Percentiles rank a stretch among this genome's conserved stretches.
These are phyloP conservation scores for Coemansia sp. DNA, from an alignment of 192 early-diverging fungal species.

Conservation along the genomic window DNA sequence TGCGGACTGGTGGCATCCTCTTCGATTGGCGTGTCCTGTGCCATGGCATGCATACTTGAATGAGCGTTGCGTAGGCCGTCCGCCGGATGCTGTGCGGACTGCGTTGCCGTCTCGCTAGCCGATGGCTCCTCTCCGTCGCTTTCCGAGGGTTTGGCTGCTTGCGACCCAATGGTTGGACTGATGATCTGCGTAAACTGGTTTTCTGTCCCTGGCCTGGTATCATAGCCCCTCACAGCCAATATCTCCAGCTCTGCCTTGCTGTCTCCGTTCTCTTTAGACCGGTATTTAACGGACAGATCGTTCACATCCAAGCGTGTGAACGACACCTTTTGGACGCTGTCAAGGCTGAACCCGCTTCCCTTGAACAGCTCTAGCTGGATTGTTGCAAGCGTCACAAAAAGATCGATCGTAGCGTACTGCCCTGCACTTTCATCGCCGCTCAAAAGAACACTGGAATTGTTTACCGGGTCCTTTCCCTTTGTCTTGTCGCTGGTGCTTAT, in stretches of 20 bases:
- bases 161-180: constrained; percentile 30
- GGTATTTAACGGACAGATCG: constrained; percentile 56
- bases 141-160: neutral
- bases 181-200: constrained; percentile 86
- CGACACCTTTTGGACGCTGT: constrained; percentile 55
- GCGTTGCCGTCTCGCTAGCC: neutral
- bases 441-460: neutral
- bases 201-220: constrained; percentile 71
- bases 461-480: neutral
- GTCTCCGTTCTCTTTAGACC: constrained; percentile 58
- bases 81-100: neutral
- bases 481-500: neutral
- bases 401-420: constrained; percentile 51
- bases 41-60: constrained; percentile 47
- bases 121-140: neutral
- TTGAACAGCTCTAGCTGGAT: constrained; percentile 80
- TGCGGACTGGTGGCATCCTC: constrained; percentile 46
- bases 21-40: constrained; percentile 40
- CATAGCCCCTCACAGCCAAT: constrained; percentile 69
- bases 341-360: constrained; percentile 57
- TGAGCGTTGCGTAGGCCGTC: constrained; percentile 2
- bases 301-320: constrained; percentile 57
- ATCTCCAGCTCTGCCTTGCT: constrained; percentile 72
- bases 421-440: constrained; percentile 12
- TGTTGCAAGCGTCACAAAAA: constrained; percentile 65